phyloP scores from a whole-genome alignment of 768 basidiomycete species.

The Hypholoma fasciculare region DNA sequence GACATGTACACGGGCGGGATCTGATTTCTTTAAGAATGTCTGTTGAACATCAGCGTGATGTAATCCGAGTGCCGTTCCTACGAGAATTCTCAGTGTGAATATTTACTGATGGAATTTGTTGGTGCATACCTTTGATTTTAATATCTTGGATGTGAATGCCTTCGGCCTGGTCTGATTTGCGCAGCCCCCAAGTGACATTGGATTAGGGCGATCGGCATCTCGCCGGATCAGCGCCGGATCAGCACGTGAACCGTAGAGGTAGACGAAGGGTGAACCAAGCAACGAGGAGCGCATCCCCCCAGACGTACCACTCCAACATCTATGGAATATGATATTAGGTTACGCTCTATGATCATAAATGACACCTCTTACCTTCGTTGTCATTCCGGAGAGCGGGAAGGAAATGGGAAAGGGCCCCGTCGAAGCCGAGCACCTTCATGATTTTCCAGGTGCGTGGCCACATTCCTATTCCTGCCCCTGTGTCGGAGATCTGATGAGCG shows the following conservation, averaged over 20 bases:
- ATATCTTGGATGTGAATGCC: conserved; percentile 27
- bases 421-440: conserved; percentile 37
- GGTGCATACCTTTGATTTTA: conserved; percentile 20
- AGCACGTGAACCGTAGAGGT: too few relatives aligned
- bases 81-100: not conserved
- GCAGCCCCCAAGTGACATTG: conserved; percentile 21
- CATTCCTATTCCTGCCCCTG: conserved; percentile 25
- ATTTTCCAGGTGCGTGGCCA: conserved; percentile 41
- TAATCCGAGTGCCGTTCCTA: conserved; percentile 28
- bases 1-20: conserved; percentile 28
- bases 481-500: not conserved
- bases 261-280: too few relatives aligned
- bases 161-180: conserved; percentile 33
- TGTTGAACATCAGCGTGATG: conserved; percentile 39
- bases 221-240: too few relatives aligned
- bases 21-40: conserved; percentile 28
- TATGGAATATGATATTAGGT: not conserved
- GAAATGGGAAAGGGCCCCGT: conserved; percentile 17
- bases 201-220: too few relatives aligned
- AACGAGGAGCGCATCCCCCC: too few relatives aligned
- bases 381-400: conserved; percentile 15
- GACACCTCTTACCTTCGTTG: not conserved
- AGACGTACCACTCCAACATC: not conserved
- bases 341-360: too few relatives aligned
- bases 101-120: not conserved